A percentile compares a stretch with the other conserved stretches of the same genome.
Evolutionary conservation across 2,329 filamentous ascomycete species (phyloP).

Genomic region (Apiospora aurea): DNA sequence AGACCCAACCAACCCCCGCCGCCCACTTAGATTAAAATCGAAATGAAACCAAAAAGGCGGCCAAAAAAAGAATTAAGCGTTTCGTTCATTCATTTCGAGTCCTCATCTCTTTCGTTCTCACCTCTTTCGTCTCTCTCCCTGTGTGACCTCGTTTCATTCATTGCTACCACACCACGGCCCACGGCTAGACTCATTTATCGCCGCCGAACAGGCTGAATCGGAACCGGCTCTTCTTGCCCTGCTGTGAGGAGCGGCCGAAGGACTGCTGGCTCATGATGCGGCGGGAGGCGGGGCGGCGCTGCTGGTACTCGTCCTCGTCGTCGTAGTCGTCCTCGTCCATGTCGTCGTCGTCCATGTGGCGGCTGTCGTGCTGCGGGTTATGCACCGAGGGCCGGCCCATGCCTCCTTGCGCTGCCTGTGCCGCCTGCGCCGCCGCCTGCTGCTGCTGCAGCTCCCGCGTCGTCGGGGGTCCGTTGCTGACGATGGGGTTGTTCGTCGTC

Average conservation of each 20-base stretch:
- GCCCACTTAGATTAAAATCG: neutral
- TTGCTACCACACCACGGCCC: no score
- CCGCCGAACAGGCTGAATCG: conserved; percentile 41
- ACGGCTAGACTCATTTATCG: no score
- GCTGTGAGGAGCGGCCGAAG: conserved; percentile 40
- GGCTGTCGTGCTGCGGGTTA: conserved; percentile 32
- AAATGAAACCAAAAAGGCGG: neutral
- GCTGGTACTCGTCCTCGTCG: conserved; percentile 22
- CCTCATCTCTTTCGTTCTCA: no score
- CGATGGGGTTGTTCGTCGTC: conserved; percentile 16
- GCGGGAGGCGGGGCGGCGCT: conserved; percentile 34
- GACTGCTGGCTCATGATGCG: conserved; percentile 43
- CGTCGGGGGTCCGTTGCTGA: neutral
- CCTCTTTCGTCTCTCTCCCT: no score
- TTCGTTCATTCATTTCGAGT: neutral
- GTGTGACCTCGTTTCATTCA: no score
- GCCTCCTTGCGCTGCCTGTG: neutral
- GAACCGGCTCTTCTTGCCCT: conserved; percentile 39
- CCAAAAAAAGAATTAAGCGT: neutral
- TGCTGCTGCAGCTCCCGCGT: conserved; percentile 29
- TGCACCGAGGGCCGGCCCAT: conserved; percentile 27
- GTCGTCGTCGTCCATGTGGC: conserved; percentile 34
- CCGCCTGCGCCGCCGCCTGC: conserved; percentile 27
- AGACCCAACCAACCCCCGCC: neutral
- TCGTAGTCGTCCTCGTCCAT: conserved; percentile 33